Base-by-base conservation (phyloP, 1,284 basidiomycete species). In the Hymenochaete sp. region DNA sequence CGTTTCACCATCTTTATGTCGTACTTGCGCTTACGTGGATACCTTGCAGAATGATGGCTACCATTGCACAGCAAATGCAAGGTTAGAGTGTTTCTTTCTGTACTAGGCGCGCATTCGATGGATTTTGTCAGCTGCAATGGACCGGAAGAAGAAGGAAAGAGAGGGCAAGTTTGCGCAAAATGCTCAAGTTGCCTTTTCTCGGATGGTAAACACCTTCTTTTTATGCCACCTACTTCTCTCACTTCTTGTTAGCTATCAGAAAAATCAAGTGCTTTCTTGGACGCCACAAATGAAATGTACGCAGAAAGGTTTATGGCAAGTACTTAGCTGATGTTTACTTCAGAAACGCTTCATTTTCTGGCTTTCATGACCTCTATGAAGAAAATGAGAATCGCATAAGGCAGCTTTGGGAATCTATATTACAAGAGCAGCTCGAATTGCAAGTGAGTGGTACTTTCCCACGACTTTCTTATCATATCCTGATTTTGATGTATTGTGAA, bases 11-110 rank as follows among this genome's bases (percentile, higher is more conserved):
- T 28, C 25, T 21, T 35, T 16, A 14, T 21, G 25, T n/a, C 13
- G 25, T 32, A 7, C 38, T 26, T 25, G 18, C 26, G 31, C 24
- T 21, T 4, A 39, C 19, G 19, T 31, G 28, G 28, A 10, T 10
- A 5, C 25, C 2, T 11, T n/a, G 25, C 22, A 50, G 49, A 24
- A 26, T 50, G 22, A 50, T 50, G 49, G 49, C 49, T 21, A 44
- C 42, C 9, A 47, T 50, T 13, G 49, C 49, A 26, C 49, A 50
- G 21, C 40, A 47, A 35, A 50, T 50, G 49, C 49, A 50, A 50
- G 35, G 49, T 50, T 22, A 32, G 38, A 13, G 21, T 24, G 11
- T 41, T 26, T 38, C 14, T 11, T 26, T 21, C 24, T 28, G 19
- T 10, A 33, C 14, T 25, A n/a, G 16, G 10, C 22, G n/a, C 3